Base-by-base conservation (phyloP, 2,329 filamentous ascomycete species). In the Clarireedia monteithiana region DNA sequence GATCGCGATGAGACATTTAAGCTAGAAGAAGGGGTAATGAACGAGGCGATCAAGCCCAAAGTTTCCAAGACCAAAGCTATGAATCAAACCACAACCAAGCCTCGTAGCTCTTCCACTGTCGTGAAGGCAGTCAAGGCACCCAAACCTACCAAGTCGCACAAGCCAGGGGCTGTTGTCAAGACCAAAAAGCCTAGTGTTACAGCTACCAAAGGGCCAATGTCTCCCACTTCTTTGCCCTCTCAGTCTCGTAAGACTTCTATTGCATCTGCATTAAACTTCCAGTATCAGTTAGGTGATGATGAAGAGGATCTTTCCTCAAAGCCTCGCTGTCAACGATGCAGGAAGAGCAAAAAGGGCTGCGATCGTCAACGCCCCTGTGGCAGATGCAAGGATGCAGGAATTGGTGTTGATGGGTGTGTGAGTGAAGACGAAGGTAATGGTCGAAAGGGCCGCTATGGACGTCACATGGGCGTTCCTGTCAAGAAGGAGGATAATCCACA, bases 261-360 rank as follows among this genome's bases (percentile, higher is more conserved):
- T 56, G 80, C 84, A 10, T 90, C 89, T 14, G 76, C 77, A 10
- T 71, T 84, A 67, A 84, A 80, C 67, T 83, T 83, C 68, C 81
- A 83, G 64, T 76, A 82, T 61, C 80, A 79, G 60, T 73, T 82
- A 42, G 81, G 77, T 48, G 76, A 77, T 34, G 89, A 91, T 63
- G 89, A 96, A 62, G 91, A 96, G 62, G 91, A 96, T 56, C 76
- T 97, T 20, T 96, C 92, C 0, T 91, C 88, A 63, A 96, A 97
- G 74, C 94, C 94, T 56, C 91, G 94, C 60, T 99, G 94, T 77
- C 94, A 99, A 72, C 88, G 94, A 57, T 99, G 94, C 78, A 88
- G 94, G 67, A 99, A 99, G 82, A 97, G 92, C 75, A 99, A 99
- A 80, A 99, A 99, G 75, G 94, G 94, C 12, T 99, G 94, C 70